Evolutionary conservation across 371 early-diverging fungal genomes (phyloP).

Genomic region (Basidiobolus meristosporus): DNA sequence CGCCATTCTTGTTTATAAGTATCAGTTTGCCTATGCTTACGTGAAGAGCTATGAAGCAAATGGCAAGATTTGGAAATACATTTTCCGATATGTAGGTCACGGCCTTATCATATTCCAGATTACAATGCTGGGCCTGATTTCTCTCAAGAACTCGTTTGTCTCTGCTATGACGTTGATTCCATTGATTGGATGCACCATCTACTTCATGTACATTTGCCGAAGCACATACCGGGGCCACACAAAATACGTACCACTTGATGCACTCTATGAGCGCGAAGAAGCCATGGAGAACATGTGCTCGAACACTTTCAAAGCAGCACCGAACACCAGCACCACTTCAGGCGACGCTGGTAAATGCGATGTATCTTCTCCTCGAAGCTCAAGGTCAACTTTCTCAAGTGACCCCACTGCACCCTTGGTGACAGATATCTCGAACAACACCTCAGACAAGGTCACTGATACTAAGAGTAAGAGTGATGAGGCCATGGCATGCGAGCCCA

Average conservation of each 20-base stretch:
- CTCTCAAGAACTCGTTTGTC: conserved; percentile 32
- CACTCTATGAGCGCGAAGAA: conserved; percentile 4
- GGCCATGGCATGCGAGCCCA: not conserved
- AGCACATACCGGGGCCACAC: conserved; percentile 28
- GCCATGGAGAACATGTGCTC: too few relatives aligned
- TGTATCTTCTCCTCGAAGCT: not conserved
- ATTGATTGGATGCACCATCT: conserved; percentile 21
- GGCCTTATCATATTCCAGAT: conserved; percentile 71
- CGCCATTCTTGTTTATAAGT: conserved; percentile 57
- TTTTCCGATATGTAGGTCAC: conserved; percentile 53
- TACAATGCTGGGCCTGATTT: conserved; percentile 55
- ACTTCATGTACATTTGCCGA: conserved; percentile 30
- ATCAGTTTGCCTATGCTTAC: conserved; percentile 67
- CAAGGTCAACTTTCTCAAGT: not conserved
- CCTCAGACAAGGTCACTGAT: not conserved
- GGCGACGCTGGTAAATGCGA: not conserved
- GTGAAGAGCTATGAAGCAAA: conserved; percentile 64
- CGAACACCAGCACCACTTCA: not conserved
- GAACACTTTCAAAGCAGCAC: not conserved
- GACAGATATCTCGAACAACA: not conserved
- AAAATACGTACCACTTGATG: conserved; percentile 16
- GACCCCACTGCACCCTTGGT: not conserved
- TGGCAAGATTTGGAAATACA: conserved; percentile 55
- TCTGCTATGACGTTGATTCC: conserved; percentile 21
- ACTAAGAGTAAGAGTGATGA: not conserved